Evolutionary conservation across 2,329 filamentous ascomycete species (phyloP).

Genomic region (Zymoseptoria tritici): DNA sequence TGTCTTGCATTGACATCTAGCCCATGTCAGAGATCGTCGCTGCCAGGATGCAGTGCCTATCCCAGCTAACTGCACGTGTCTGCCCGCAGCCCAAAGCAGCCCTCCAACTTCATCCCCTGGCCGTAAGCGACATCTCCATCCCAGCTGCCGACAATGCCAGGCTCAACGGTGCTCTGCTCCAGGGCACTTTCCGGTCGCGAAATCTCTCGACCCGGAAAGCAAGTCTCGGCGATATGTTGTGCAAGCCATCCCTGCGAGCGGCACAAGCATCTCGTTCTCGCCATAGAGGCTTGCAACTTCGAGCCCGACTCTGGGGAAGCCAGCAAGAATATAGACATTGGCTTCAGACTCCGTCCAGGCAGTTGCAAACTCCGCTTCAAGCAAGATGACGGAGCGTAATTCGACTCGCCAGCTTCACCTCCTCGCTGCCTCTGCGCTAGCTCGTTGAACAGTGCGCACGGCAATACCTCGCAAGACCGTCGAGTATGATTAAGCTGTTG

Average conservation of each 20-base stretch:
- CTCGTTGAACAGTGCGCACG: not conserved
- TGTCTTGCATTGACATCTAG: not conserved
- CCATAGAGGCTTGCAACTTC: not conserved
- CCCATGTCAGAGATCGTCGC: not conserved
- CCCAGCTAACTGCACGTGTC: not conserved
- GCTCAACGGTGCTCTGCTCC: not conserved
- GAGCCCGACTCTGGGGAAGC: not conserved
- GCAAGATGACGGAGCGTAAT: not conserved
- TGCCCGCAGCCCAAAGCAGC: not conserved
- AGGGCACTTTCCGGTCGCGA: not conserved
- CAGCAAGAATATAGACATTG: not conserved
- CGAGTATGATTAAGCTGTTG: not conserved
- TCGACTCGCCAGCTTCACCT: not conserved
- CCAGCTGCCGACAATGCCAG: not conserved
- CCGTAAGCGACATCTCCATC: not conserved
- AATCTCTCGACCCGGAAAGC: not conserved
- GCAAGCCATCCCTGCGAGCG: not conserved
- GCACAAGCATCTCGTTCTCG: not conserved
- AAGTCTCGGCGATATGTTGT: not conserved
- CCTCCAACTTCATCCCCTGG: not conserved
- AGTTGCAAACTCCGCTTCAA: not conserved
- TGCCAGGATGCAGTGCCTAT: not conserved
- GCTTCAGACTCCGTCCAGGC: not conserved
- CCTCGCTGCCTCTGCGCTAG: not conserved
- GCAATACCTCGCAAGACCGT: not conserved